phyloP scores from a whole-genome alignment of 148 eudicot species.

The Rhododendron griersonianum region DNA sequence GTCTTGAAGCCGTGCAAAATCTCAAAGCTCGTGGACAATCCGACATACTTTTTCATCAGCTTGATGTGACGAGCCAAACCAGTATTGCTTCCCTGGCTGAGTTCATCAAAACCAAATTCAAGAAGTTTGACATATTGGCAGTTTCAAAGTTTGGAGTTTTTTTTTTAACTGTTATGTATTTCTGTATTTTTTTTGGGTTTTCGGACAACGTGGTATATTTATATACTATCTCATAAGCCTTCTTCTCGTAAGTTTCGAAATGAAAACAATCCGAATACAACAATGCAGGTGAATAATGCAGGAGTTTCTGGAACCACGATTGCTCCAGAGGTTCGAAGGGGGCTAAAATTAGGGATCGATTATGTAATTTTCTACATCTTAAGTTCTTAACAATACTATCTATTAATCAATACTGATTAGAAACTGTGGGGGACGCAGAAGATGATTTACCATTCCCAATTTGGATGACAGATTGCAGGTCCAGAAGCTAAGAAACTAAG shows the following conservation, averaged over 20 bases:
- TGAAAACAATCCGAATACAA: neutral
- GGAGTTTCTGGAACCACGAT: conserved; percentile 4
- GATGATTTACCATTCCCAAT: neutral
- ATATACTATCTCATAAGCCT: too few relatives aligned
- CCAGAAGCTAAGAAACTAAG: neutral
- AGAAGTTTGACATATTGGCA: conserved; percentile 28
- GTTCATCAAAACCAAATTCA: conserved; percentile 10
- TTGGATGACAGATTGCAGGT: neutral
- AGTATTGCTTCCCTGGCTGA: conserved; percentile 16
- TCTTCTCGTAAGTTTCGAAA: neutral
- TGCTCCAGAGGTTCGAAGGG: neutral
- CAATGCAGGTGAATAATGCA: conserved; percentile 20
- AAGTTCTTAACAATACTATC: neutral
- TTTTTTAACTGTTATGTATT: neutral
- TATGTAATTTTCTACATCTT: neutral
- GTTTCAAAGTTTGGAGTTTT: neutral
- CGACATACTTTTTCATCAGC: conserved; percentile 18
- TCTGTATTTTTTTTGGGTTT: neutral
- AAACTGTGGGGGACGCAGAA: neutral
- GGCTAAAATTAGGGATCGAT: neutral
- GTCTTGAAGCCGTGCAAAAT: conserved; percentile 18
- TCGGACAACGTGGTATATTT: neutral
- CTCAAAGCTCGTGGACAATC: conserved; percentile 8
- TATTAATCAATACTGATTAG: neutral
- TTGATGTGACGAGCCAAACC: conserved; percentile 13